Evolutionary conservation across 495 filamentous ascomycete genomes (phyloP), one percentile per base, ranked within the genome.

Genomic region (Lichenothelia convexa): DNA sequence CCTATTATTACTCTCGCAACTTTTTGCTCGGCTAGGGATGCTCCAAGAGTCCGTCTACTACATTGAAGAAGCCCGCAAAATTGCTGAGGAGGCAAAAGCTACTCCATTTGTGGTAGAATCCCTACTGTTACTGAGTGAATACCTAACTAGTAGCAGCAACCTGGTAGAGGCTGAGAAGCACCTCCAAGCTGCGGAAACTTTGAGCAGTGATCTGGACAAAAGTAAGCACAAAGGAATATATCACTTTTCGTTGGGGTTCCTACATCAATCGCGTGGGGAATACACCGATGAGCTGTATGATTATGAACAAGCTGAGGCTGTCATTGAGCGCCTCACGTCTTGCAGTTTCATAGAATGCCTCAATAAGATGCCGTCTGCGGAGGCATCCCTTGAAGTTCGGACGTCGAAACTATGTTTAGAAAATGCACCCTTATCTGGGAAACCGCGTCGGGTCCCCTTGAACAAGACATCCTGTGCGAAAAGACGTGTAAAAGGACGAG

Each of bases 11-110:
- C 67, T 92, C 4, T 81, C 84, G 3, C 64, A 62, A 16, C 55
- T 91, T 12, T 93, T 80, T 39, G 71, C 80, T 3, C 73, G 86
- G 37, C 68, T 85, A 46, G 87, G 91, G 31, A 67, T 93, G 53
- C 80, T 84, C 45, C 75, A 78, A 34, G 91, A 95, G 51, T 79
- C 86, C 5, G 60, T 87, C n/a, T 89, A 84, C 54, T 92, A 92
- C 46, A 69, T 76, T 5, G 77, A 93, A 43, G 76, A 92, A 48
- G 82, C 82, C 1, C 60, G 79, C 34, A 82, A 80, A 50, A 71
- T 93, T 41, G 83, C 80, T 33, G 63, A 69, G 30, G 70, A 74
- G 9, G 68, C 76, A 6, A 59, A 67, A 23, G 74, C 82, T 3
- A 64, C 69, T 43, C 59, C 68, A 13, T 69, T 75, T 26, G 45